phyloP scores from a whole-genome alignment of 805 yeast genomes.

The Nakazawaea peltata region DNA sequence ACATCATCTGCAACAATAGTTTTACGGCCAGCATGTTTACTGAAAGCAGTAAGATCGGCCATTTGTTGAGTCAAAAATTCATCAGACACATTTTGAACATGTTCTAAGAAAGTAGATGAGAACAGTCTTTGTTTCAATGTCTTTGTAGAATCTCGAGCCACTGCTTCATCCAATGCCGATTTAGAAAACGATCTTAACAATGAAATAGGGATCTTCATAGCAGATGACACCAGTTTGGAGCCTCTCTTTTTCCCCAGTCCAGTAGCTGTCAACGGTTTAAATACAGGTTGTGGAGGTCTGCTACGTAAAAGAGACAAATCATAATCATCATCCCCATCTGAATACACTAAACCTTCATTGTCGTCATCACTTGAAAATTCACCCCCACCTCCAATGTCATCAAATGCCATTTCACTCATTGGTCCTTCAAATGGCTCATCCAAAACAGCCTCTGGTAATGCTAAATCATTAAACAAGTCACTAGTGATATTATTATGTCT shows the following conservation, averaged over 20 bases:
- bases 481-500: constrained; percentile 6
- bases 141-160: constrained; percentile 1
- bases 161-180: neutral
- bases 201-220: constrained; percentile 7
- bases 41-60: constrained; percentile 25
- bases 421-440: neutral
- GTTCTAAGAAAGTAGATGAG: constrained; percentile 16
- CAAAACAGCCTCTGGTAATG: constrained; percentile 8
- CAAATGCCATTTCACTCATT: neutral
- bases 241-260: constrained; percentile 3
- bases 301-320: constrained; percentile 7
- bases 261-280: constrained; percentile 12
- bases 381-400: neutral
- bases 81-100: constrained; percentile 24
- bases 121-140: constrained; percentile 14
- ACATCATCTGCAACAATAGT: constrained; percentile 25
- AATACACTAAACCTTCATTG: constrained; percentile 9
- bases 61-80: constrained; percentile 28
- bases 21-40: constrained; percentile 22
- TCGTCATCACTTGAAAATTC: constrained; percentile 9
- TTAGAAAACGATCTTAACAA: neutral
- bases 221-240: too few relatives aligned
- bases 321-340: constrained; percentile 12
- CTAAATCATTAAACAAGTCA: constrained; percentile 9
- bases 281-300: constrained; percentile 9